Conservation (phyloP, 2,329 filamentous ascomycete species). For the Paracoccidioides brasiliensis region DNA sequence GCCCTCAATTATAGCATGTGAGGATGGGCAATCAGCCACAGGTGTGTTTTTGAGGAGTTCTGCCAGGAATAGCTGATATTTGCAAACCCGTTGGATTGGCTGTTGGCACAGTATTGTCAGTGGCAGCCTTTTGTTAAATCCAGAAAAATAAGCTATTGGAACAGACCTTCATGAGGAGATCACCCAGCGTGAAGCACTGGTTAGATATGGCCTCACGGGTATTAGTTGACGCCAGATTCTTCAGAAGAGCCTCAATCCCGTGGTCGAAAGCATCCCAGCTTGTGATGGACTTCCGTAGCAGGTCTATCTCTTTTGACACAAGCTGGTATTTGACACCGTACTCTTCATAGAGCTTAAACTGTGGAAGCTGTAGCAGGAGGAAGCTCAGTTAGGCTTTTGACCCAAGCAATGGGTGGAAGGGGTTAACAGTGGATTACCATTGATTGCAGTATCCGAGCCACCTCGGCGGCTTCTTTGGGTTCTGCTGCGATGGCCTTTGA, state of each 20-base stretch:
- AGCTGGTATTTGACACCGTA: slow-evolving; percentile 83
- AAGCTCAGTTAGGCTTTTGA: slow-evolving; percentile 32
- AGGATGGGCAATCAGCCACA: slow-evolving; percentile 69
- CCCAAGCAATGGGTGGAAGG: no score
- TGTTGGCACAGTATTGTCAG: slow-evolving; percentile 24
- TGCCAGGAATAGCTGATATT: slow-evolving; percentile 75
- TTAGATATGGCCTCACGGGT: slow-evolving; percentile 49
- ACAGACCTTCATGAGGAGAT: slow-evolving; percentile 76
- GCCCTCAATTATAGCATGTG: slow-evolving; percentile 67
- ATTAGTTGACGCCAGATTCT: slow-evolving; percentile 58
- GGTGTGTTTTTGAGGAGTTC: slow-evolving; percentile 75
- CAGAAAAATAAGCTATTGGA: slow-evolving; percentile 5
- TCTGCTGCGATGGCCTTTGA: slow-evolving; percentile 35
- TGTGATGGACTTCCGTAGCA: slow-evolving; percentile 53
- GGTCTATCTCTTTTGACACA: slow-evolving; percentile 64
- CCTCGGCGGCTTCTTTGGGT: slow-evolving; percentile 40
- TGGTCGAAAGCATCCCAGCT: slow-evolving; percentile 71
- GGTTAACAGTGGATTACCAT: slow-evolving; percentile 28
- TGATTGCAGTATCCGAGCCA: slow-evolving; percentile 42
- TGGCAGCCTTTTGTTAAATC: background rate
- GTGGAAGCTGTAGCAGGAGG: slow-evolving; percentile 49
- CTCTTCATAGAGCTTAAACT: slow-evolving; percentile 79
- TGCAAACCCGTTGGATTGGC: slow-evolving; percentile 86
- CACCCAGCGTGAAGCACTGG: slow-evolving; percentile 69
- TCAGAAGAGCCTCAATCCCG: slow-evolving; percentile 71